These are phyloP conservation scores for Corymbia citriodora DNA, from an alignment of 441 rosid genomes.

Conservation along the genomic window DNA sequence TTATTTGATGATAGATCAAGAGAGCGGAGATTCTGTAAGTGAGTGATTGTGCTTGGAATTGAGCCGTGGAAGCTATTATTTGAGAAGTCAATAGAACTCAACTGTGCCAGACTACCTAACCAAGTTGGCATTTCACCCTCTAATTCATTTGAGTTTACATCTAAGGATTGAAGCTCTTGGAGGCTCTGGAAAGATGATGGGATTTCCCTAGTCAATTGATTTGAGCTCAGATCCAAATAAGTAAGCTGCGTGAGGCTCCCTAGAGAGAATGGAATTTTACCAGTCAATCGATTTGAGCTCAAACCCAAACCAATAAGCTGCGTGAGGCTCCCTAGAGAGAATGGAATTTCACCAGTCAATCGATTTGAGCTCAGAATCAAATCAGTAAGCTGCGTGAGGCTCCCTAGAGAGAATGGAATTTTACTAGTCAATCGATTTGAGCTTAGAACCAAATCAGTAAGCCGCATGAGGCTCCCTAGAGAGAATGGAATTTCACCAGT, in stretches of 20 bases:
- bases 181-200: background rate
- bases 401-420: background rate
- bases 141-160: too few species aligned
- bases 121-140: background rate
- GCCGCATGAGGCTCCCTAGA: background rate
- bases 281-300: background rate
- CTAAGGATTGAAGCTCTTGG: background rate
- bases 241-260: background rate
- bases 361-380: background rate
- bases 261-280: background rate
- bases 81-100: background rate
- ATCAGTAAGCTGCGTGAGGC: background rate
- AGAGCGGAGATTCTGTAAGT: background rate
- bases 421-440: background rate
- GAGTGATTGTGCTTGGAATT: background rate
- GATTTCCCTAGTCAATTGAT: background rate
- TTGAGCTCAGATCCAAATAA: background rate
- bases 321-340: background rate
- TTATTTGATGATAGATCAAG: background rate
- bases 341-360: background rate
- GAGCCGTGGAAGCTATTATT: background rate
- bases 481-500: background rate
- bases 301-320: background rate
- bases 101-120: background rate
- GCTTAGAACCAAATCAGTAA: fast-evolving